Evolutionary conservation across 345 rosid species (phyloP).

Genomic region (Acer yangbiense): DNA sequence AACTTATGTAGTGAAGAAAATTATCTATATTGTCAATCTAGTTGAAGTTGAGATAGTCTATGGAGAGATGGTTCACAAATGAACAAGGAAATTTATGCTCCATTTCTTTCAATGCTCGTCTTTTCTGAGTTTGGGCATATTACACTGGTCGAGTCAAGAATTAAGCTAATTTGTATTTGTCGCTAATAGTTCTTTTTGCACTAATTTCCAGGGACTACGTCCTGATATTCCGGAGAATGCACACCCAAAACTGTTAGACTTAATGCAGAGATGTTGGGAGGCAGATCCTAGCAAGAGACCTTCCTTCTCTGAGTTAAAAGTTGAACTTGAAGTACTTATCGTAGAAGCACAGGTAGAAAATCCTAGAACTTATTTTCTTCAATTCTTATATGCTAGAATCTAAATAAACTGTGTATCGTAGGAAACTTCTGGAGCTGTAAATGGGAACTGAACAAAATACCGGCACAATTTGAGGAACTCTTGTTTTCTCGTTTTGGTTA

Average conservation of each 20-base stretch:
- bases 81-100: not conserved
- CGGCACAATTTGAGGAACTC: slow-evolving; percentile 21
- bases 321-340: slow-evolving; percentile 57
- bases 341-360: slow-evolving; percentile 49
- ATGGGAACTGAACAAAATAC: slow-evolving; percentile 32
- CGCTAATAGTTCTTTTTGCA: not conserved
- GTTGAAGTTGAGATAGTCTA: too few relatives aligned
- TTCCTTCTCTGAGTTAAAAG: slow-evolving; percentile 49
- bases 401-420: slow-evolving; percentile 24
- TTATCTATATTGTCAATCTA: not conserved
- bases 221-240: slow-evolving; percentile 58
- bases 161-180: not conserved
- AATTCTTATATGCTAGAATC: not conserved
- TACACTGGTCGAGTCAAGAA: not conserved
- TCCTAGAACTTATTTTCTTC: not conserved
- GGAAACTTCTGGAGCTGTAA: slow-evolving; percentile 39
- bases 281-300: slow-evolving; percentile 54
- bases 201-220: slow-evolving; percentile 56
- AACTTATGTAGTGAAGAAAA: not conserved
- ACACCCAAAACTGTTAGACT: slow-evolving; percentile 49
- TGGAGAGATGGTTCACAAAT: not conserved
- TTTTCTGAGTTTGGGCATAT: not conserved
- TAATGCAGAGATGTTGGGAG: slow-evolving; percentile 84
- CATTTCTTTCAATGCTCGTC: not conserved
- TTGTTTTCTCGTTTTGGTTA: slow-evolving; percentile 11